Percentiles rank a stretch among this genome's conserved stretches.
phyloP scores from a whole-genome alignment of 495 filamentous ascomycete genomes.

The Xanthoparmelia taractica region DNA sequence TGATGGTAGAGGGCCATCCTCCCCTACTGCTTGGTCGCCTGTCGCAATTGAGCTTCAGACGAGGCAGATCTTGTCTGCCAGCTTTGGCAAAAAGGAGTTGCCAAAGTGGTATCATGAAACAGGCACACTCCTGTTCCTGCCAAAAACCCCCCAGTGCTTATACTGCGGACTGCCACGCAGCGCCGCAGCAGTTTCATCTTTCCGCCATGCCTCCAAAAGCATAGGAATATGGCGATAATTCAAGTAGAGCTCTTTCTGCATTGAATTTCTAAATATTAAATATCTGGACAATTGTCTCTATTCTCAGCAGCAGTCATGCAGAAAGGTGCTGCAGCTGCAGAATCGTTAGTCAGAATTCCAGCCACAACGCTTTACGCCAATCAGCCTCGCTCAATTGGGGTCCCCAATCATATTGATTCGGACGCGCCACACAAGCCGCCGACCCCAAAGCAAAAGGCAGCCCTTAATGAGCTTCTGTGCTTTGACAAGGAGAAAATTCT shows the following conservation, averaged over 20 bases:
- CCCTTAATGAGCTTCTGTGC: not conserved
- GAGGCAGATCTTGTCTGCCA: not conserved
- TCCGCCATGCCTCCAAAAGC: not conserved
- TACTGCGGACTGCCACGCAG: not conserved
- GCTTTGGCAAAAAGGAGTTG: not conserved
- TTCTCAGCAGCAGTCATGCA: not conserved
- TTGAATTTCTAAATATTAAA: not conserved
- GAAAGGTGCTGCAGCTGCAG: not conserved
- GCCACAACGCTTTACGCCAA: not conserved
- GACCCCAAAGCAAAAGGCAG: not conserved
- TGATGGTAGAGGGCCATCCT: not conserved
- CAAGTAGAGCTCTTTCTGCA: not conserved
- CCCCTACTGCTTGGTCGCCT: too few relatives aligned
- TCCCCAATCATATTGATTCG: not conserved
- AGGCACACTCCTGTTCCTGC: not conserved
- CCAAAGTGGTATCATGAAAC: not conserved
- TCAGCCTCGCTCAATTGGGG: not conserved
- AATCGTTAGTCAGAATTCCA: conserved; percentile 3
- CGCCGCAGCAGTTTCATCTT: not conserved
- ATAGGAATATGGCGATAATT: not conserved
- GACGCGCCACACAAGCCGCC: not conserved
- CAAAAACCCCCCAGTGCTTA: not conserved
- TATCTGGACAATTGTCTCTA: not conserved
- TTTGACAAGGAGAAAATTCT: not conserved
- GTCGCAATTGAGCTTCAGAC: not conserved